Evolutionary conservation across 306 rosid genomes (phyloP), one percentile per base, ranked within the genome.

Genomic region (Dalbergia cultrata): DNA sequence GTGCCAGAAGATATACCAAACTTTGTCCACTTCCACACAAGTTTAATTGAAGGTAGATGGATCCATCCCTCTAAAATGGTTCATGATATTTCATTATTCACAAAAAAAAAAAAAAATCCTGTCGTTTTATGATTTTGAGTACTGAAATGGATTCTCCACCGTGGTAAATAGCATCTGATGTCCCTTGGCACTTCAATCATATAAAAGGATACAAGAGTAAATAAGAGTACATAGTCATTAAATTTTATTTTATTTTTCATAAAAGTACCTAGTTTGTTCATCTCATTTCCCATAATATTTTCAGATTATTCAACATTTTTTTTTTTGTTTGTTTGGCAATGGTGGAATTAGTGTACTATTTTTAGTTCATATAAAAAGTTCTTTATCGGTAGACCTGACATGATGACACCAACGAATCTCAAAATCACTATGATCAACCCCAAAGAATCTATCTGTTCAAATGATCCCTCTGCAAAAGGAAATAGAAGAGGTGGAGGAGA

Each of bases 1-100:
- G n/a, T 62, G 62, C 75, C 62, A 62, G 4, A 70, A 70, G 53
- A 76, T 75, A 62, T 44, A 17, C 59, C 70, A 70, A 58, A n/a
- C 35, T 71, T 62, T 62, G 79, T 70, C 77, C 47, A 68, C 44
- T 75, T 9, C 31, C 41, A n/a, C 68, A 16, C 5, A 62, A 35
- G 41, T 59, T 58, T 39, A 65, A 19, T 63, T 21, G 66, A 66
- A 0, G 31, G 31, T 35, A 34, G 74, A 26, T 26, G 31, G 3
- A 26, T 26, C 31, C 2, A 64, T 35, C 41, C 73, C 41, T 52
- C 54, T 50, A 63, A 76, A 17, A 64, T 52, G 41, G 33, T 34
- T 49, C 72, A 10, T 13, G 62, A 26, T 45, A 61, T 62, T 75
- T 62, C 62, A 62, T 47, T 76, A n/a, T 76, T 63, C 31, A 4